Conservation (phyloP, 2,329 filamentous ascomycete species). For the Arthrobotrys pseudoclavata region DNA sequence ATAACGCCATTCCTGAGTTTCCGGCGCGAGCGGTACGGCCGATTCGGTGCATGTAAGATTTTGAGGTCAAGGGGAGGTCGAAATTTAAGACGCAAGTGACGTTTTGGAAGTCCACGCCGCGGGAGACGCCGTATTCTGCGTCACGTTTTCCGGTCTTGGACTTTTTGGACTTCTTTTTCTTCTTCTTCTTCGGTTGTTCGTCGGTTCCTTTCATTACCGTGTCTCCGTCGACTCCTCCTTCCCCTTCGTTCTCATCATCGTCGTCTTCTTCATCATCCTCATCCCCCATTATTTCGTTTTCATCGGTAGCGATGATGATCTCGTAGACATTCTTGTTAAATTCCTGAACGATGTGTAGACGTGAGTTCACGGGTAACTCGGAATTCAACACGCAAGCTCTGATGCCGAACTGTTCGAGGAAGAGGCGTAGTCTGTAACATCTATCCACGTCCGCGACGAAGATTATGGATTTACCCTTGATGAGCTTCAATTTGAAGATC, state of each 20-base stretch:
- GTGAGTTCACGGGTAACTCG: constrained; percentile 90
- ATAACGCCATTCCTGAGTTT: constrained; percentile 93
- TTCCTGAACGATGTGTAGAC: constrained; percentile 94
- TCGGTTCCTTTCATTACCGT: constrained; percentile 67
- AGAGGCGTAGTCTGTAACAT: constrained; percentile 93
- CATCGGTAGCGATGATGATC: constrained; percentile 96
- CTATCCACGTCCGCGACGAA: constrained; percentile 89
- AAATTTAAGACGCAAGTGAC: constrained; percentile 97
- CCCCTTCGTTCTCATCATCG: constrained; percentile 29
- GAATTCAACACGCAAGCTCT: constrained; percentile 94
- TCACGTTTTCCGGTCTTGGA: constrained; percentile 73
- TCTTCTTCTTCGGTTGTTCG: constrained; percentile 64
- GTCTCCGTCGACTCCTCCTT: neutral
- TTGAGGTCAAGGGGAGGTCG: constrained; percentile 87
- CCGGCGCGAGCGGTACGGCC: constrained; percentile 92
- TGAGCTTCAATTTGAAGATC: constrained; percentile 92
- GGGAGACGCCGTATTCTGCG: constrained; percentile 93
- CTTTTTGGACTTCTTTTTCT: constrained; percentile 75
- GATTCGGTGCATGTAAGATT: constrained; percentile 97
- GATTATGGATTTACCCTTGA: constrained; percentile 90
- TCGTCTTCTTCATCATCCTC: constrained; percentile 67
- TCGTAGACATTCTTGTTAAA: constrained; percentile 98
- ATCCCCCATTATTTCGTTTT: constrained; percentile 83
- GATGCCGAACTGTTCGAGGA: constrained; percentile 96
- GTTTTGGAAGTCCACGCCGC: constrained; percentile 96